A percentile compares a stretch with the other conserved stretches of the same genome.
Conservation (phyloP, 768 basidiomycete species). For the Boletales sp. region DNA sequence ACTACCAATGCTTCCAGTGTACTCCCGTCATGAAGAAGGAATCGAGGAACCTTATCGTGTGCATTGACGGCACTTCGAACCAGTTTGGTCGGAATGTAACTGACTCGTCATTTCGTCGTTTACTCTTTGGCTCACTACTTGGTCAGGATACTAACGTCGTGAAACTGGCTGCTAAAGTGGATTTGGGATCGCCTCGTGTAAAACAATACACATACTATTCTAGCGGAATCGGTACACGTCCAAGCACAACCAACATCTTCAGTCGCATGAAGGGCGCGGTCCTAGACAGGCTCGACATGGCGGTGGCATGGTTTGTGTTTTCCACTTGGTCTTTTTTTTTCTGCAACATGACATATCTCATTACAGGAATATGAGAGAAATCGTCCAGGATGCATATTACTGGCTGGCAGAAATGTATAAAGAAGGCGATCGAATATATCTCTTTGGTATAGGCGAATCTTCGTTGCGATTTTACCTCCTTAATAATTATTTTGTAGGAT, state of each 20-base stretch:
- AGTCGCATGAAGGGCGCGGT: conserved; percentile 11
- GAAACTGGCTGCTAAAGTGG: conserved; percentile 29
- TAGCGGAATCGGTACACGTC: conserved; percentile 37
- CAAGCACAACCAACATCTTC: conserved; percentile 23
- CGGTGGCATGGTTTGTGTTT: conserved; percentile 33
- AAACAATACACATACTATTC: conserved; percentile 34
- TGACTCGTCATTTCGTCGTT: neutral
- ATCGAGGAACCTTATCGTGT: no score
- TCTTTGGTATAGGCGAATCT: conserved; percentile 26
- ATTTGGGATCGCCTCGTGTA: conserved; percentile 9
- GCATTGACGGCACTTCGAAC: no score
- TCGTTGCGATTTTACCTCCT: neutral
- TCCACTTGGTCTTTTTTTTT: neutral
- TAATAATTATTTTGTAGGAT: conserved; percentile 20
- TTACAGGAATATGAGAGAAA: conserved; percentile 34
- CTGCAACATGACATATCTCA: neutral
- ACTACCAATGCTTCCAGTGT: no score
- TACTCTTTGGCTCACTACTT: neutral
- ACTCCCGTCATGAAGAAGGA: no score
- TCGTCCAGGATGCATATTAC: conserved; percentile 31
- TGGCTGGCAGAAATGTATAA: conserved; percentile 31
- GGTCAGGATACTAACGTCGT: conserved; percentile 37
- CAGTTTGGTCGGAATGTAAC: no score
- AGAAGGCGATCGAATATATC: conserved; percentile 32
- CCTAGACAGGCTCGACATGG: conserved; percentile 32